Conservation (phyloP, 2,329 filamentous ascomycete species). For the Domatiomyces catenatus region DNA sequence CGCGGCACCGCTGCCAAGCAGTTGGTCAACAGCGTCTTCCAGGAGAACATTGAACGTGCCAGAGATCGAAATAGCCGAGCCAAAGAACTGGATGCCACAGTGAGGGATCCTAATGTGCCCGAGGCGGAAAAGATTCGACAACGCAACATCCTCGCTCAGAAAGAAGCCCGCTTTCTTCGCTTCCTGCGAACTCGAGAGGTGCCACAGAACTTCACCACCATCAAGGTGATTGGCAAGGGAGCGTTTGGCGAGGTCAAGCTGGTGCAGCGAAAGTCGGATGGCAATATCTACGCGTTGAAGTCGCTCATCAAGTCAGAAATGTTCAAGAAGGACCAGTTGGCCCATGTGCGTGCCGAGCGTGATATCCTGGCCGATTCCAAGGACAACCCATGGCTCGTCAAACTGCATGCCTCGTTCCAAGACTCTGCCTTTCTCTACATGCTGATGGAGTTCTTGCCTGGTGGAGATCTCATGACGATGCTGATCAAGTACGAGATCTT, state of each 20-base stretch:
- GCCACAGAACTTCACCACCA: constrained; percentile 84
- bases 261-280: constrained; percentile 88
- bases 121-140: constrained; percentile 68
- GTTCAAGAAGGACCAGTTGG: constrained; percentile 98
- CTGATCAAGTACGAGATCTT: constrained; percentile 99
- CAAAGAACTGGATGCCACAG: constrained; percentile 75
- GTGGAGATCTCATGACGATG: constrained; percentile 99
- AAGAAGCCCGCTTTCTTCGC: constrained; percentile 82
- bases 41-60: constrained; percentile 92
- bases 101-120: constrained; percentile 60
- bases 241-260: constrained; percentile 97
- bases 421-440: constrained; percentile 94
- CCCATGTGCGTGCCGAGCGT: constrained; percentile 91
- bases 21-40: constrained; percentile 70
- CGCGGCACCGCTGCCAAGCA: constrained; percentile 50
- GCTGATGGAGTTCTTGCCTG: constrained; percentile 97
- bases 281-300: constrained; percentile 96
- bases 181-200: constrained; percentile 88
- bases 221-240: constrained; percentile 98
- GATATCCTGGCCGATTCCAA: constrained; percentile 88
- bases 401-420: constrained; percentile 96
- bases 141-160: constrained; percentile 67
- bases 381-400: constrained; percentile 99
- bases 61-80: constrained; percentile 92
- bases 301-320: constrained; percentile 97